Evolutionary conservation across 1,284 basidiomycete genomes (phyloP).

Genomic region (Tilletia horrida): DNA sequence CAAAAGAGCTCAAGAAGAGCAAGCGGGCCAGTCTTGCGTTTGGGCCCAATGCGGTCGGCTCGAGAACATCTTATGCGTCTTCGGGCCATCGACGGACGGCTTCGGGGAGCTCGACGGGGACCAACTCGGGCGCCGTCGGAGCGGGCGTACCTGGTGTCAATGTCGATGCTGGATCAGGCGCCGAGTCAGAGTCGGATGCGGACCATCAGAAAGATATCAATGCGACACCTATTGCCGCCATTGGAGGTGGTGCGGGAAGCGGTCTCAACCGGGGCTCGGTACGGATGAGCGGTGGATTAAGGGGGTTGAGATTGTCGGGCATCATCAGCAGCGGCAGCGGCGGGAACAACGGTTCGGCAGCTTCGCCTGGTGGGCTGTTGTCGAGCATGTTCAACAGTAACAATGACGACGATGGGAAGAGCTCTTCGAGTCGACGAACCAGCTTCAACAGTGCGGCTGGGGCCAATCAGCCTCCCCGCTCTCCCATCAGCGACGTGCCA

Average conservation of each 20-base stretch:
- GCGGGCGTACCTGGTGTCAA: conserved; percentile 22
- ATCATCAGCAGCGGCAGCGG: conserved; percentile 7
- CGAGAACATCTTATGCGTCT: conserved; percentile 22
- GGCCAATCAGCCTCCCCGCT: not conserved
- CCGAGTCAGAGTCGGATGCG: conserved; percentile 26
- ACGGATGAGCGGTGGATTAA: conserved; percentile 11
- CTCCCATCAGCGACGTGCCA: conserved; percentile 2
- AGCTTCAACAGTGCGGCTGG: conserved; percentile 7
- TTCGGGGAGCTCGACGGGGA: conserved; percentile 32
- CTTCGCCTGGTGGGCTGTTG: not conserved
- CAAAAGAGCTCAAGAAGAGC: conserved; percentile 34
- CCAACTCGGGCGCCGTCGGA: conserved; percentile 26
- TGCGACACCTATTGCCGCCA: not conserved
- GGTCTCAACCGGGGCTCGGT: not conserved
- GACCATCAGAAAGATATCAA: not conserved
- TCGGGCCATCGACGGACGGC: conserved; percentile 31
- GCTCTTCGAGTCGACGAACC: not conserved
- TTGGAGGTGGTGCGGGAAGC: not conserved
- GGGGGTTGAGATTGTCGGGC: not conserved
- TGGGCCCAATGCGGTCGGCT: conserved; percentile 33
- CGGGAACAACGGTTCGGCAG: not conserved
- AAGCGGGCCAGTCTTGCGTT: conserved; percentile 44
- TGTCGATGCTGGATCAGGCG: conserved; percentile 18
- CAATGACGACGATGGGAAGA: not conserved
- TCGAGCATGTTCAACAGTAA: too few species aligned